A percentile compares a stretch with the other conserved stretches of the same genome.
These are phyloP conservation scores for Xylaria sp. DNA, from an alignment of 2,329 filamentous ascomycete genomes.

Conservation along the genomic window DNA sequence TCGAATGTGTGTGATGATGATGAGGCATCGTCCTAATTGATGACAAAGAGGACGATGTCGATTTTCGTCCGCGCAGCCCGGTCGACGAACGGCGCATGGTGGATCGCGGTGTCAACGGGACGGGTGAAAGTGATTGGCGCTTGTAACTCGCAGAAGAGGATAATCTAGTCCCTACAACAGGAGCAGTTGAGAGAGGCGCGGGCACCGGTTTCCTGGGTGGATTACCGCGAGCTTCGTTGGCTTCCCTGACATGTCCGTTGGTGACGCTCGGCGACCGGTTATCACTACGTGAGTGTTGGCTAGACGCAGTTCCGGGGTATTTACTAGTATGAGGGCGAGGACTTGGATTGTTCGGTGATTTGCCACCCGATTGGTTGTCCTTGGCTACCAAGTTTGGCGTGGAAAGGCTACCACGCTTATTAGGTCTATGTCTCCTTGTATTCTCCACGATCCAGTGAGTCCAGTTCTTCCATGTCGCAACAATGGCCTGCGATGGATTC, in stretches of 20 bases:
- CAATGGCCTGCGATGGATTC: constrained; percentile 68
- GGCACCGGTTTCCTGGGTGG: constrained; percentile 46
- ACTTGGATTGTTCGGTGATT: constrained; percentile 63
- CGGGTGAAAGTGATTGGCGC: constrained; percentile 85
- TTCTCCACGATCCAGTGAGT: constrained; percentile 72
- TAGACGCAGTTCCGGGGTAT: constrained; percentile 58
- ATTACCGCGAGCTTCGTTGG: constrained; percentile 41
- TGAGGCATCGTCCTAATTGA: constrained; percentile 90
- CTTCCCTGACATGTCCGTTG: constrained; percentile 60
- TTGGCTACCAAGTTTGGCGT: constrained; percentile 69
- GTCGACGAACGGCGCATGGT: constrained; percentile 84
- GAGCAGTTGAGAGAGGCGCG: constrained; percentile 46
- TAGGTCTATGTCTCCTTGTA: constrained; percentile 63
- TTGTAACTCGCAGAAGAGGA: constrained; percentile 64
- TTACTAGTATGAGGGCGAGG: constrained; percentile 71
- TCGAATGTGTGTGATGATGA: constrained; percentile 87
- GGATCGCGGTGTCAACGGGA: constrained; percentile 87
- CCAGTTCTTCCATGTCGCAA: constrained; percentile 72
- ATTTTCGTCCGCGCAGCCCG: constrained; percentile 90
- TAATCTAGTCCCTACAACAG: constrained; percentile 50
- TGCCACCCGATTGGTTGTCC: constrained; percentile 55
- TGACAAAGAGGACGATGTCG: constrained; percentile 93
- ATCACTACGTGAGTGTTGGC: constrained; percentile 54
- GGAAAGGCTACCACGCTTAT: constrained; percentile 65
- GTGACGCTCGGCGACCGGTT: constrained; percentile 64